A percentile compares a stretch with the other conserved stretches of the same genome.
Evolutionary conservation across 2,329 filamentous ascomycete genomes (phyloP).

Genomic region (Madurella mycetomatis): DNA sequence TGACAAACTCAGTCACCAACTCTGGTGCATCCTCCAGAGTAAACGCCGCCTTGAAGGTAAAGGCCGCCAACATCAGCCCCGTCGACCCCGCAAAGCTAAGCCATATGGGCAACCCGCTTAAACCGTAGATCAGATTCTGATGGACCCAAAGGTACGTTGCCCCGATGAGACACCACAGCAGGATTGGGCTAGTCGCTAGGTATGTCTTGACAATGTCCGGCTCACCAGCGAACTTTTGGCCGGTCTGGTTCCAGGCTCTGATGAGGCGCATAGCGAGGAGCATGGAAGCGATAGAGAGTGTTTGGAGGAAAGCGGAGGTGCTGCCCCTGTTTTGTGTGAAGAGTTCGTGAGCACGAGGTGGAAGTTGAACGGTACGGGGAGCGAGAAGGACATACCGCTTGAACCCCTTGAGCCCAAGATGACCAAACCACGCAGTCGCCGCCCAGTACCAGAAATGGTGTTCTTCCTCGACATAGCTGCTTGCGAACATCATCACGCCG

Average conservation of each 20-base stretch:
- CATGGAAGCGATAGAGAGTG: conserved; percentile 39
- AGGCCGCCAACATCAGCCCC: conserved; percentile 49
- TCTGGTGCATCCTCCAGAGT: conserved; percentile 85
- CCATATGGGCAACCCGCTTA: conserved; percentile 40
- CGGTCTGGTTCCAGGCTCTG: conserved; percentile 91
- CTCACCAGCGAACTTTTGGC: conserved; percentile 90
- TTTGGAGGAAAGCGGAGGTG: conserved; percentile 27
- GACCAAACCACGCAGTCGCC: conserved; percentile 63
- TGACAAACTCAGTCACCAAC: conserved; percentile 53
- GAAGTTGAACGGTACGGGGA: neutral
- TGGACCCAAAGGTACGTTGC: conserved; percentile 62
- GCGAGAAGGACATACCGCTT: conserved; percentile 32
- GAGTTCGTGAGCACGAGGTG: conserved; percentile 13
- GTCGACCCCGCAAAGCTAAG: conserved; percentile 39
- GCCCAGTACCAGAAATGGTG: conserved; percentile 99
- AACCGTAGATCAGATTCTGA: conserved; percentile 39
- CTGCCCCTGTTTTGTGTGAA: conserved; percentile 18
- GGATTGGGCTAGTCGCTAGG: conserved; percentile 56
- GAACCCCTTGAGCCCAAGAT: conserved; percentile 47
- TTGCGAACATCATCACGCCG: conserved; percentile 91
- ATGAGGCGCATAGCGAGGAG: conserved; percentile 62
- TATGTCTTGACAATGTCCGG: conserved; percentile 77
- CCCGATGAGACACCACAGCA: conserved; percentile 72
- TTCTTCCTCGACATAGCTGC: conserved; percentile 96
- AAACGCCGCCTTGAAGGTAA: conserved; percentile 87